phyloP scores from a whole-genome alignment of 257 asterid species.

The Handroanthus guayacan region DNA sequence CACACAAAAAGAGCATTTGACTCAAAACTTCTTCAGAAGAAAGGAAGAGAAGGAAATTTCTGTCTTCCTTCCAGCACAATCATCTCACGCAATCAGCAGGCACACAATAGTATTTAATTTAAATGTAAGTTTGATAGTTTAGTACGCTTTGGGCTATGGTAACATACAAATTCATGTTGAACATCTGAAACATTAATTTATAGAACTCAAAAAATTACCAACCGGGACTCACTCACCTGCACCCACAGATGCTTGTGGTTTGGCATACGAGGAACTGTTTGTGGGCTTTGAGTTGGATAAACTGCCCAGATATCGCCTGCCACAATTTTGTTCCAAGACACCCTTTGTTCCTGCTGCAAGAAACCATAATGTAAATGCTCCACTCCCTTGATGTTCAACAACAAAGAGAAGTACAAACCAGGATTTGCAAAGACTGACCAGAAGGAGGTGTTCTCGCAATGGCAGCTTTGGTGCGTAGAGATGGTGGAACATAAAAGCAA shows the following conservation, averaged over 20 bases:
- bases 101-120: background rate
- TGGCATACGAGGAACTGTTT: slow-evolving; percentile 53
- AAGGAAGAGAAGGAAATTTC: too few species aligned
- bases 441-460: slow-evolving; percentile 72
- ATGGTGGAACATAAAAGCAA: slow-evolving; percentile 84
- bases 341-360: slow-evolving; percentile 60
- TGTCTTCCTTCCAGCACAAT: too few species aligned
- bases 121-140: background rate
- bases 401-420: slow-evolving; percentile 7
- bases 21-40: too few species aligned
- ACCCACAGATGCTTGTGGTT: slow-evolving; percentile 49
- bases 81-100: too few species aligned
- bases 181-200: background rate
- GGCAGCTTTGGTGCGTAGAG: slow-evolving; percentile 71
- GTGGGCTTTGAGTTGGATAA: slow-evolving; percentile 54
- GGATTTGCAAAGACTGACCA: slow-evolving; percentile 54
- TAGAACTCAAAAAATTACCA: slow-evolving; percentile 16
- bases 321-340: slow-evolving; percentile 56
- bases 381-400: slow-evolving; percentile 4
- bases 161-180: background rate
- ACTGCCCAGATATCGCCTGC: slow-evolving; percentile 50
- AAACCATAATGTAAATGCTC: slow-evolving; percentile 12
- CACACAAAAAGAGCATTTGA: background rate
- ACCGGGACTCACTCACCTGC: slow-evolving; percentile 49
- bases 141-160: background rate